Percentiles rank a stretch among this genome's conserved stretches.
phyloP scores from a whole-genome alignment of 1,139 yeast genomes.

The Geotrichum carabidarum region DNA sequence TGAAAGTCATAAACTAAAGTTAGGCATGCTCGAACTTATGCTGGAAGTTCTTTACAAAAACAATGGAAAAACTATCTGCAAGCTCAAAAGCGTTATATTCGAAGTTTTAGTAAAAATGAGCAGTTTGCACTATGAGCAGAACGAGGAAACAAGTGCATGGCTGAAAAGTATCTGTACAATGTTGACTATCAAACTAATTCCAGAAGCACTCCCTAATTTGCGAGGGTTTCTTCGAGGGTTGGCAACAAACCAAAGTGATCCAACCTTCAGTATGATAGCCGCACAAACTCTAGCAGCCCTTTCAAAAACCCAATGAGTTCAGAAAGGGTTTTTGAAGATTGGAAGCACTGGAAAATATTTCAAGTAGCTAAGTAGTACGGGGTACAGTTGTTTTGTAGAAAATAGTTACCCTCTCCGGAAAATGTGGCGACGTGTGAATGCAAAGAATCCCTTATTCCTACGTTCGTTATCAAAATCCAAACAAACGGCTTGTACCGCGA shows the following conservation, averaged over 20 bases:
- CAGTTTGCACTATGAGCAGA: neutral
- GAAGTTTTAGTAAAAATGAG: neutral
- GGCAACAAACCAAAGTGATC: neutral
- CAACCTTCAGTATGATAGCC: neutral
- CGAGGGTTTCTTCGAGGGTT: neutral
- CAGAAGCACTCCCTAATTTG: neutral
- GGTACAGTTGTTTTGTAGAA: neutral
- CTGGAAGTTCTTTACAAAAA: slow-evolving; percentile 2
- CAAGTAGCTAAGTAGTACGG: too few relatives aligned
- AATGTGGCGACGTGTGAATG: neutral
- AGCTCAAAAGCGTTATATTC: neutral
- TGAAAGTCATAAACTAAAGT: neutral
- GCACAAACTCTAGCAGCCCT: neutral
- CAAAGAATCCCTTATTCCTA: neutral
- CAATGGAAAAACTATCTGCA: neutral
- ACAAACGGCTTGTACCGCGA: neutral
- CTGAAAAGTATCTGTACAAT: slow-evolving; percentile 3
- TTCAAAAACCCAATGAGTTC: neutral
- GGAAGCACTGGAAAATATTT: too few relatives aligned
- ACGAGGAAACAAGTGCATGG: neutral
- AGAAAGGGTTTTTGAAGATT: too few relatives aligned
- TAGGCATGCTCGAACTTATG: neutral
- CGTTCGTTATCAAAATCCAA: neutral
- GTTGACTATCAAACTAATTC: neutral
- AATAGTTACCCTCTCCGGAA: neutral